Percentiles rank a stretch among this genome's conserved stretches.
phyloP scores from a whole-genome alignment of 176 grass and related monocot genomes.

The bread wheat (Triticum aestivum) region IWGSC_CS_RefSeq_v2.1 NC_057808.1:135074725-135075224 shows the following conservation, averaged over 20 bases:
- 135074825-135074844: background rate
- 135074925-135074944: constrained; percentile 92
- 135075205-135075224: background rate
- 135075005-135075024: constrained; percentile 82
- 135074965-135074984: constrained; percentile 82
- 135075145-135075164: background rate
- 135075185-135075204: background rate
- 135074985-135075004: constrained; percentile 74
- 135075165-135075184: background rate
- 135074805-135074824: background rate
- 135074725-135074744: background rate
- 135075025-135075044: background rate
- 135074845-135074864: background rate
- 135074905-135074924: constrained; percentile 89
- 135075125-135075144: background rate
- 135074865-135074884: constrained; percentile 14
- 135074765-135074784: background rate
- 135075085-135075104: background rate
- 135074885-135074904: constrained; percentile 73
- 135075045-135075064: background rate
- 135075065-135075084: background rate
- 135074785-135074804: background rate
- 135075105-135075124: background rate
- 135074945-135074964: constrained; percentile 98
- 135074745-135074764: background rate